Evolutionary conservation across 805 yeast species (phyloP).

Genomic region (Candida adriatica): DNA sequence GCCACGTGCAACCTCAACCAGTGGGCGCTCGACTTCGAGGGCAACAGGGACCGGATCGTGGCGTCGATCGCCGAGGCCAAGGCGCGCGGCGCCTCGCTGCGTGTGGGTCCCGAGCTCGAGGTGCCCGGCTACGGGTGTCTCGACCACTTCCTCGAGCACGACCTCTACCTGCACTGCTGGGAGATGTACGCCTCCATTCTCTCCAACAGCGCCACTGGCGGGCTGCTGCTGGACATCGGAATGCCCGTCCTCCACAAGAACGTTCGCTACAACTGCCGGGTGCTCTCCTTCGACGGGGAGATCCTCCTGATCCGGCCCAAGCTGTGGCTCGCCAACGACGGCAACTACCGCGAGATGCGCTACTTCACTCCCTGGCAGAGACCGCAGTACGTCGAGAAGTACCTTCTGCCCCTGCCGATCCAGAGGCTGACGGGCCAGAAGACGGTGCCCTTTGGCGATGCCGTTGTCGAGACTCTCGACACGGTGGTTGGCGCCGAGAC

Average conservation of each 20-base stretch:
- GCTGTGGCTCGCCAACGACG: slow-evolving; percentile 91
- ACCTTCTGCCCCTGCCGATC: slow-evolving; percentile 63
- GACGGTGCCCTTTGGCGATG: slow-evolving; percentile 82
- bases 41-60: slow-evolving; percentile 86
- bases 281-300: slow-evolving; percentile 71
- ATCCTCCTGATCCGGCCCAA: slow-evolving; percentile 89
- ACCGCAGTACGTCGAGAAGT: slow-evolving; percentile 67
- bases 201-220: slow-evolving; percentile 58
- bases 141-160: slow-evolving; percentile 91
- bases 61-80: slow-evolving; percentile 78
- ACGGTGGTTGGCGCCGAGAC: slow-evolving; percentile 96
- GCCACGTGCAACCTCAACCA: slow-evolving; percentile 95
- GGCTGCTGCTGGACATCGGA: slow-evolving; percentile 83
- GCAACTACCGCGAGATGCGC: slow-evolving; percentile 97
- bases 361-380: slow-evolving; percentile 93
- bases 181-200: slow-evolving; percentile 83
- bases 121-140: slow-evolving; percentile 91
- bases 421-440: slow-evolving; percentile 60
- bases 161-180: slow-evolving; percentile 87
- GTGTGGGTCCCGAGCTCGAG: slow-evolving; percentile 98
- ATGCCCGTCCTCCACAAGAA: slow-evolving; percentile 88
- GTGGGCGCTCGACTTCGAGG: slow-evolving; percentile 98
- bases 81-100: slow-evolving; percentile 60
- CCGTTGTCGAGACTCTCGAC: slow-evolving; percentile 74
- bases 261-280: slow-evolving; percentile 86